These are phyloP conservation scores for Catharanthus roseus DNA, from an alignment of 257 asterid genomes.

Conservation along the genomic window DNA sequence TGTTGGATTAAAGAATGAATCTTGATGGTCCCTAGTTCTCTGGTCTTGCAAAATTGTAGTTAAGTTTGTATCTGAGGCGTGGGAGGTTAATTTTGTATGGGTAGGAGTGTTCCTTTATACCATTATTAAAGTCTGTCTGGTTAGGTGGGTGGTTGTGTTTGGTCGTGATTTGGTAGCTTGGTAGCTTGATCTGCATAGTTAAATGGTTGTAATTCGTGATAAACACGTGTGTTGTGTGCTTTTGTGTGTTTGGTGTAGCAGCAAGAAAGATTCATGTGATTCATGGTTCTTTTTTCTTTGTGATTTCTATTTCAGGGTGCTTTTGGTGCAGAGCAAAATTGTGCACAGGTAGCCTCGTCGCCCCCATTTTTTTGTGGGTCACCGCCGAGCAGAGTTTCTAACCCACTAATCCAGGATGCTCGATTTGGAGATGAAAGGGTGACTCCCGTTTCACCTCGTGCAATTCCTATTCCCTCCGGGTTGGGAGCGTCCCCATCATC, in stretches of 20 bases:
- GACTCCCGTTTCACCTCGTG: slow-evolving; percentile 60
- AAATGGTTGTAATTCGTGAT: background rate
- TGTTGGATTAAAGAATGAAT: background rate
- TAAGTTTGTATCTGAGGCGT: background rate
- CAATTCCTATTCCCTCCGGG: slow-evolving; percentile 53
- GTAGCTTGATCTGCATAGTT: background rate
- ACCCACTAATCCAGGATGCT: slow-evolving; percentile 91
- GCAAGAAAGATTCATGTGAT: background rate
- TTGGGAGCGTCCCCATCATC: slow-evolving; percentile 52
- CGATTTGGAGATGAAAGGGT: slow-evolving; percentile 66
- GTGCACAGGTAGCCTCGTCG: slow-evolving; percentile 73
- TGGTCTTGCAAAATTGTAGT: background rate
- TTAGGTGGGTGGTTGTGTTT: background rate
- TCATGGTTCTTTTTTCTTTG: background rate
- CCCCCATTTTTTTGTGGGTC: slow-evolving; percentile 99
- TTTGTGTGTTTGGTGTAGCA: background rate
- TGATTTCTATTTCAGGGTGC: slow-evolving; percentile 45
- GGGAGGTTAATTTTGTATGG: background rate
- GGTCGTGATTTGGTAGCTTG: background rate
- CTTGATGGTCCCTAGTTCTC: background rate
- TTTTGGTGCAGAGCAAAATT: slow-evolving; percentile 44
- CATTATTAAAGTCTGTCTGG: background rate
- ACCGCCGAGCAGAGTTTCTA: slow-evolving; percentile 98
- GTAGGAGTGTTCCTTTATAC: background rate
- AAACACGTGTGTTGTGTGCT: background rate